These are phyloP conservation scores for Pythium oligandrum DNA, from an alignment of 352 stramenopile genomes.

Conservation along the genomic window DNA sequence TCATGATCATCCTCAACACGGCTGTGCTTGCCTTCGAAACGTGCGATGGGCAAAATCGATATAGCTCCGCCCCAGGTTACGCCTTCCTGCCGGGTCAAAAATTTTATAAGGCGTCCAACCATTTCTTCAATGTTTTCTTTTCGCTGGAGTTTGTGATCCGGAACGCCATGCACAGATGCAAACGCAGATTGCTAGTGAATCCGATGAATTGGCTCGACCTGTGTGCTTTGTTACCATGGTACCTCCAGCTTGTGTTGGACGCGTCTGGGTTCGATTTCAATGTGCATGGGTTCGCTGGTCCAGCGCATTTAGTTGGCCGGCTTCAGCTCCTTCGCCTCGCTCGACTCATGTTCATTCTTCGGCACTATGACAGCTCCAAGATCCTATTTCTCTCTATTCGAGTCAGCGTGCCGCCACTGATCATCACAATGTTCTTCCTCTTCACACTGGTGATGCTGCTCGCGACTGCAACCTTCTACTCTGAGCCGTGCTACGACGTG, in stretches of 20 bases:
- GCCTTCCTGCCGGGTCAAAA: slow-evolving; percentile 37
- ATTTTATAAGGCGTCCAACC: slow-evolving; percentile 31
- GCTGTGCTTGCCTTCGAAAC: slow-evolving; percentile 47
- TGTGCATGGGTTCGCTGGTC: slow-evolving; percentile 10
- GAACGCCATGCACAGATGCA: slow-evolving; percentile 21
- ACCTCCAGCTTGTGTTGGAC: slow-evolving; percentile 29
- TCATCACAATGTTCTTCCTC: slow-evolving; percentile 72
- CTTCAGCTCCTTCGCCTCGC: slow-evolving; percentile 48
- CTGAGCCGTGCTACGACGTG: slow-evolving; percentile 72
- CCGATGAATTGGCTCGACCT: slow-evolving; percentile 51
- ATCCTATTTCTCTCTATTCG: slow-evolving; percentile 55
- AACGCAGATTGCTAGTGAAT: slow-evolving; percentile 26
- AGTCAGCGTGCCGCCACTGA: slow-evolving; percentile 47
- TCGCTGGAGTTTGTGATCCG: slow-evolving; percentile 47
- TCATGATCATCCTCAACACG: slow-evolving; percentile 51
- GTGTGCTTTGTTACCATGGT: slow-evolving; percentile 51
- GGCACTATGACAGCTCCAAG: slow-evolving; percentile 50
- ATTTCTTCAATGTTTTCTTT: slow-evolving; percentile 44
- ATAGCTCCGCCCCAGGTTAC: slow-evolving; percentile 49
- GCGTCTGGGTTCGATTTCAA: slow-evolving; percentile 14
- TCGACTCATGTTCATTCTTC: slow-evolving; percentile 48
- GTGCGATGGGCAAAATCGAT: slow-evolving; percentile 52
- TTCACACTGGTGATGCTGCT: slow-evolving; percentile 73
- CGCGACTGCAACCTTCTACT: slow-evolving; percentile 68
- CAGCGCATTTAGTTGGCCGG: slow-evolving; percentile 26